Evolutionary conservation across 1,284 basidiomycete genomes (phyloP).

Genomic region (Neonothopanus nambi): DNA sequence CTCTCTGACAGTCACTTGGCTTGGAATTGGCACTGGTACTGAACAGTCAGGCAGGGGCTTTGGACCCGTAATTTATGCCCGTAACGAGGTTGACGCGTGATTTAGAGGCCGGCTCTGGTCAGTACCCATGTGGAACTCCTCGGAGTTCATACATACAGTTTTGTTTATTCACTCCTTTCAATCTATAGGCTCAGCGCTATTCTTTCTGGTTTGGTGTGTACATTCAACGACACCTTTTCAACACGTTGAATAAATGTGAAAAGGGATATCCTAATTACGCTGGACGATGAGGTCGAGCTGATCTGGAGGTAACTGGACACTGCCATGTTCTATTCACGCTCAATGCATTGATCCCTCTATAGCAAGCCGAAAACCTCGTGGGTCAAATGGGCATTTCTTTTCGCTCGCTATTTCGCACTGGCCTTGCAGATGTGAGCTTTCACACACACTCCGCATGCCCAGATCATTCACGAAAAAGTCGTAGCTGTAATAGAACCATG

Average conservation of each 20-base stretch:
- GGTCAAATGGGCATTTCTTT: slow-evolving; percentile 24
- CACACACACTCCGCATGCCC: background rate
- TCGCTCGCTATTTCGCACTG: slow-evolving; percentile 25
- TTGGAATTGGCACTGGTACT: background rate
- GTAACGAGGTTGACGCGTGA: slow-evolving; percentile 9
- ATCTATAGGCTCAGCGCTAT: slow-evolving; percentile 16
- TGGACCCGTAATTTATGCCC: background rate
- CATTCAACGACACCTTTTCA: background rate
- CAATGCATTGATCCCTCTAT: background rate
- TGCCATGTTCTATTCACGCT: background rate
- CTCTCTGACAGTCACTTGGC: background rate
- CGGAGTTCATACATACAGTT: background rate
- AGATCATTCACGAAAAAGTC: background rate
- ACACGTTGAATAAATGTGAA: background rate
- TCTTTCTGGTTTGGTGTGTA: slow-evolving; percentile 20
- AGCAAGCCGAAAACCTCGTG: slow-evolving; percentile 24
- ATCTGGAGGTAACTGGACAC: slow-evolving; percentile 22
- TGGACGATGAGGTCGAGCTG: slow-evolving; percentile 23
- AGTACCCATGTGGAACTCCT: background rate
- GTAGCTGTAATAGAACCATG: slow-evolving; percentile 18
- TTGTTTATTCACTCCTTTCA: background rate
- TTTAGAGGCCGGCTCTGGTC: slow-evolving; percentile 7
- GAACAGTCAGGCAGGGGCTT: background rate
- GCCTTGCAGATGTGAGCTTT: slow-evolving; percentile 18
- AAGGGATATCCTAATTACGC: slow-evolving; percentile 24